Evolutionary conservation across 306 rosid species (phyloP), one percentile per base, ranked within the genome.

Genomic region (Quercus alba): DNA sequence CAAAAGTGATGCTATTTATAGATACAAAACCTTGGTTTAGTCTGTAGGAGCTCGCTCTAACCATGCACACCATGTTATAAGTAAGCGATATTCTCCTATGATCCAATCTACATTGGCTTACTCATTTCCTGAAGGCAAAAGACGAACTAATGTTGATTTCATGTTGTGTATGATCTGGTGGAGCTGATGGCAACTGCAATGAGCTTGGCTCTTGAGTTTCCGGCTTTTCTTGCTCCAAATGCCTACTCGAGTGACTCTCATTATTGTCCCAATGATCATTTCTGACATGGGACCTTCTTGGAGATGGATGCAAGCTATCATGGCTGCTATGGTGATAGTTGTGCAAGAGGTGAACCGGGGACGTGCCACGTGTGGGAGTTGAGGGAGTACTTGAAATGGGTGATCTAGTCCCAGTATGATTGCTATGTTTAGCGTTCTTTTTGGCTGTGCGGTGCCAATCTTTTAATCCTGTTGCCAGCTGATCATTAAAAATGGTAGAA

Each of bases 321-420:
- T 58, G 75, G 0, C 86, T 78, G 56, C 85, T 58, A 18, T 67
- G 21, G 35, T 86, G 72, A 25, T 77, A 58, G 54, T 67, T 85
- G 71, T 87, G 84, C 77, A 93, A 84, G 17, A 93, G 90, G 74
- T 91, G 94, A 51, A 89, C 74, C 0, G 97, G 97, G 5, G 97
- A 93, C 90, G 77, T 85, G 54, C 90, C 91, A 6, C 31, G 84
- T 9, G 86, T 80, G 10, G 90, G 97, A 0, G 90, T 88, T 12
- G 81, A 72, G 0, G 97, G 94, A 55, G 81, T 78, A 54, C 92
- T 92, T 61, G 96, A 82, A 77, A 81, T 84, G 56, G 97, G 89
- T 6, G 90, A 83, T 88, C 68, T 84, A 19, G 84, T 1, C 68
- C 68, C 84, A 0, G 91, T 86, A 23, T 82, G 80, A 11, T 71